Evolutionary conservation across 2,329 filamentous ascomycete species (phyloP).

Genomic region (Ceratocystis destructans): DNA sequence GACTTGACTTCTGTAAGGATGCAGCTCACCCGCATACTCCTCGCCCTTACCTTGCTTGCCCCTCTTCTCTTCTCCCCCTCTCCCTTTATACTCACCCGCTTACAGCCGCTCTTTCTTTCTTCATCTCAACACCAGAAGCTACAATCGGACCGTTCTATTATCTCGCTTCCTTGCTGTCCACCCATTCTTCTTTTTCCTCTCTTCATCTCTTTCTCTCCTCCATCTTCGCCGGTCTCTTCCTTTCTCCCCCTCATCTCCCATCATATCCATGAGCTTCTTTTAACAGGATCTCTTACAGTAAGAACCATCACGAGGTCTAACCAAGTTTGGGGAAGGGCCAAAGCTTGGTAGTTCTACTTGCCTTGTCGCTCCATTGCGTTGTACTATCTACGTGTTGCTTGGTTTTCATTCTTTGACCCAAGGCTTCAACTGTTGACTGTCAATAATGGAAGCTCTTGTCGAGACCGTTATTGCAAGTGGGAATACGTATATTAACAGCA

Average conservation of each 20-base stretch:
- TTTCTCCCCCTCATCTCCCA: not conserved
- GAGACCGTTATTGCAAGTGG: not conserved
- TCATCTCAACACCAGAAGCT: not conserved
- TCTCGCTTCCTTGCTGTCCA: not conserved
- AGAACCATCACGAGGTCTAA: not conserved
- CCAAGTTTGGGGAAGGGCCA: slow-evolving; percentile 1
- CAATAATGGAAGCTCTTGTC: not conserved
- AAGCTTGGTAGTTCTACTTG: not conserved
- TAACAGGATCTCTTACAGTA: not conserved
- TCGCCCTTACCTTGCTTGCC: not conserved
- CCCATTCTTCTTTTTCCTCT: not conserved
- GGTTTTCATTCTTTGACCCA: not conserved
- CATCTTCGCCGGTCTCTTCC: not conserved
- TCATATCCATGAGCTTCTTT: slow-evolving; percentile 1
- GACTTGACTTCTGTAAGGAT: not conserved
- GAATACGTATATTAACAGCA: not conserved
- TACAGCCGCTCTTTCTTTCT: not conserved
- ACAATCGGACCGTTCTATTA: not conserved
- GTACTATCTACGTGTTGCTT: not conserved
- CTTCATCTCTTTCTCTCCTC: not conserved
- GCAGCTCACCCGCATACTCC: not conserved
- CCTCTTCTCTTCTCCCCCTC: not conserved
- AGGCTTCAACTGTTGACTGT: not conserved
- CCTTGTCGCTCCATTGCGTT: not conserved
- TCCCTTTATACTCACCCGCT: not conserved